These are phyloP conservation scores for Tulasnella calospora DNA, from an alignment of 768 basidiomycete species.

Conservation along the genomic window DNA sequence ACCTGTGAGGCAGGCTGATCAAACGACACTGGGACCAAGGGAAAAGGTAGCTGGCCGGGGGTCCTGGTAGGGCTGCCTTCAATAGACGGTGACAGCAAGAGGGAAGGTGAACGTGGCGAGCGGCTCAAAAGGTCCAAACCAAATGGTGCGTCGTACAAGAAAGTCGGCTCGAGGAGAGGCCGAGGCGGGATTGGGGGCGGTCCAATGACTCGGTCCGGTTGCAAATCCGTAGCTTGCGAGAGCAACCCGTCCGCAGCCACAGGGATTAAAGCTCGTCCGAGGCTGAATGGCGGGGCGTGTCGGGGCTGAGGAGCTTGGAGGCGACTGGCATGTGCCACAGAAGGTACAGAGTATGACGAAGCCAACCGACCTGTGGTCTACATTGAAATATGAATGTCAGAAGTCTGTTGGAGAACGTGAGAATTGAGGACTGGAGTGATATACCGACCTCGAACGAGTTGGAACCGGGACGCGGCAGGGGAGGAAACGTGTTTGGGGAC, in stretches of 20 bases:
- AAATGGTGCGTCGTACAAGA: neutral
- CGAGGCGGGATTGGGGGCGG: neutral
- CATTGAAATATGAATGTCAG: neutral
- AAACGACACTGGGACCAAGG: neutral
- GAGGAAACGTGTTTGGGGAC: neutral
- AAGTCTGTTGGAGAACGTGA: too few species aligned
- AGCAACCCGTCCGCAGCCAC: neutral
- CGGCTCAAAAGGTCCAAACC: accelerated
- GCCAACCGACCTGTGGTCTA: neutral
- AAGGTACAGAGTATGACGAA: neutral
- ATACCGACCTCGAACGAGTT: neutral
- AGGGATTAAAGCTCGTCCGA: neutral
- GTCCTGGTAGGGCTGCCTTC: neutral
- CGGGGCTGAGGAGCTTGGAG: neutral
- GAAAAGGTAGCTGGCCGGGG: neutral
- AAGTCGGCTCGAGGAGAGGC: neutral
- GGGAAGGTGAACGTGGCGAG: neutral
- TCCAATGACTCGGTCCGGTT: neutral
- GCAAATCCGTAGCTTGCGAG: neutral
- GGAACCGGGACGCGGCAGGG: neutral
- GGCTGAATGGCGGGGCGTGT: too few species aligned
- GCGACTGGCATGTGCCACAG: neutral
- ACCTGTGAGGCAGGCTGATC: neutral
- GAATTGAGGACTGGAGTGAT: neutral
- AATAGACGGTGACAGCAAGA: neutral